These are phyloP conservation scores for Russula brevipes DNA, from an alignment of 768 basidiomycete species.

Conservation along the genomic window DNA sequence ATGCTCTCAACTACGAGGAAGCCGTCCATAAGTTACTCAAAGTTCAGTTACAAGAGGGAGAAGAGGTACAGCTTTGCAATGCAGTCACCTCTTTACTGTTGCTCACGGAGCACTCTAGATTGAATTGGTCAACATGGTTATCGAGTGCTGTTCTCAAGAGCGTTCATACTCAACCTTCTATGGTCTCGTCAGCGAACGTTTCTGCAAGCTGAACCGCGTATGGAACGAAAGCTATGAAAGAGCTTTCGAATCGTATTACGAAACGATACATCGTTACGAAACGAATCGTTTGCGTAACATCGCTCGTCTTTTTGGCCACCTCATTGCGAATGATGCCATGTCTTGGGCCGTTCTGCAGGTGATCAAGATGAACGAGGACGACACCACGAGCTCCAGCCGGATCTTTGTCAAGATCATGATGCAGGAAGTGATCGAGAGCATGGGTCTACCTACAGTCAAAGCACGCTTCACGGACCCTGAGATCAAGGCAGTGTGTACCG, in stretches of 20 bases:
- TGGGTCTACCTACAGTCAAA: constrained; percentile 83
- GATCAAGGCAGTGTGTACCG: constrained; percentile 60
- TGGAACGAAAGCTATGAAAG: constrained; percentile 90
- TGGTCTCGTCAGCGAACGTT: constrained; percentile 91
- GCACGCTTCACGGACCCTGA: constrained; percentile 90
- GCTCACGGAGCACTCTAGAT: constrained; percentile 47
- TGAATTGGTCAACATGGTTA: constrained; percentile 96
- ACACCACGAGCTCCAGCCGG: constrained; percentile 91
- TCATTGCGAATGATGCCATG: constrained; percentile 79
- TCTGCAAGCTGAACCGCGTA: constrained; percentile 90
- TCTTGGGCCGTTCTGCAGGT: constrained; percentile 83
- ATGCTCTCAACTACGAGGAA: constrained; percentile 96
- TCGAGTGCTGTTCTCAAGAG: constrained; percentile 99
- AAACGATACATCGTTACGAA: constrained; percentile 97
- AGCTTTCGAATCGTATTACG: constrained; percentile 87
- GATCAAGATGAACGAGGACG: constrained; percentile 94
- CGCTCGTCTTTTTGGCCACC: constrained; percentile 92
- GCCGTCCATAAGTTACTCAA: constrained; percentile 97
- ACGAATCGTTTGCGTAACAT: constrained; percentile 98
- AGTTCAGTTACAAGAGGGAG: constrained; percentile 83
- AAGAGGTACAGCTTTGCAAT: constrained; percentile 61
- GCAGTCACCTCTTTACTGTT: not conserved
- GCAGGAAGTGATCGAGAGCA: constrained; percentile 89
- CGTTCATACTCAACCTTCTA: constrained; percentile 98
- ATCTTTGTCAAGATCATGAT: constrained; percentile 98